Evolutionary conservation across 805 yeast species (phyloP), one percentile per base, ranked within the genome.

Genomic region (Tetrapisispora namnaoensis): DNA sequence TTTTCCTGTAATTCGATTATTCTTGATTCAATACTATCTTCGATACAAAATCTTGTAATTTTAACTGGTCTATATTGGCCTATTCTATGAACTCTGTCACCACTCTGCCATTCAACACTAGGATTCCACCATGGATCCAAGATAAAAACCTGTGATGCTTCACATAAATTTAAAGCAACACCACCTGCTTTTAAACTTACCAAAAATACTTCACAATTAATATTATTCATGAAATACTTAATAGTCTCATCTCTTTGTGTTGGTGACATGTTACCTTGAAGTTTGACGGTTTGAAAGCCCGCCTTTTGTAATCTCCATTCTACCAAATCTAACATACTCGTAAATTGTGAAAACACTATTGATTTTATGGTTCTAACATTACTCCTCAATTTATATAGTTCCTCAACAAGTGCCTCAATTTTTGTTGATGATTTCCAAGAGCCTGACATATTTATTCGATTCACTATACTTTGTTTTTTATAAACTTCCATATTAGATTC

Each of bases 91-190:
- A 93, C 97, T 70, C 99, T 80, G 67, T 93, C 99, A 67, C 95
- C 96, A 45, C 95, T 83, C 66, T 93, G 99, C 89, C 97, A 93
- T 65, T 93, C 99, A 8, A 91, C 93, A 56, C 95, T 85, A 1
- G 98, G 98, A 63, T 93, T 95, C 98, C 99, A 93, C 99, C 99
- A 93, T 35, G 98, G 98, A 60, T 93, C 99, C 73, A 93, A 73
- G 42, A 93, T 75, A 57, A 93, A 93, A 43, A 93, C 98, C 60
- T 91, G 98, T 2, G 95, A 89, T 0, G 99, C 98, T 60, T 95
- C 99, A 61, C 96, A 91, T 54, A 93, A 73, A 63, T 93, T 93
- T 55, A 93, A 73, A 0, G 99, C 99, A 40, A 93, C 99, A 69
- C 99, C 99, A 56, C 99, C 99, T 0, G 99, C 99, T 62, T 93